phyloP scores from a whole-genome alignment of 1,284 basidiomycete genomes.

The Flammula alnicola region DNA sequence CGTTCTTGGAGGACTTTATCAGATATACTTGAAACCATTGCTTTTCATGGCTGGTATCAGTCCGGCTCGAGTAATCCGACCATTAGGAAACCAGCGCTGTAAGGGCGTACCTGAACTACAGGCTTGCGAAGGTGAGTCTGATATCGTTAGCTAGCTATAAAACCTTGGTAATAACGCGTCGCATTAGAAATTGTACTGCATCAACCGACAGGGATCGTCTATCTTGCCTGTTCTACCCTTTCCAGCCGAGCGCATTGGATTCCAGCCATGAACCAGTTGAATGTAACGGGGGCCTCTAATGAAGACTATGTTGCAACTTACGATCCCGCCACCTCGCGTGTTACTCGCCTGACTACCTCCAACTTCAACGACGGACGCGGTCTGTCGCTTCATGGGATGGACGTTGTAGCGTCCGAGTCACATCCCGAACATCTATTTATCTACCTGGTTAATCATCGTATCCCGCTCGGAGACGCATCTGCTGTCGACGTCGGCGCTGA shows the following conservation, averaged over 20 bases:
- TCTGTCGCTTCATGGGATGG: constrained; percentile 72
- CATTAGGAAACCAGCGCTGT: constrained; percentile 53
- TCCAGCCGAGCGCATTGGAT: constrained; percentile 56
- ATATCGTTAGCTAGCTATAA: neutral
- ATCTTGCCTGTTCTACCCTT: constrained; percentile 69
- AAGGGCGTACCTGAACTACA: constrained; percentile 50
- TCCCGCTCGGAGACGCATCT: constrained; percentile 40
- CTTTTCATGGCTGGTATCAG: constrained; percentile 45
- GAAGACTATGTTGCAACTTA: constrained; percentile 68
- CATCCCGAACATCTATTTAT: constrained; percentile 58
- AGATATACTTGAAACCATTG: constrained; percentile 47
- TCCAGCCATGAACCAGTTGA: constrained; percentile 49
- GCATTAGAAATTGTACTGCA: constrained; percentile 60
- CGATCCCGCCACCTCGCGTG: constrained; percentile 48
- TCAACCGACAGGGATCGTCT: constrained; percentile 59
- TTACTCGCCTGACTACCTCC: constrained; percentile 50
- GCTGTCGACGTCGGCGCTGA: constrained; percentile 62
- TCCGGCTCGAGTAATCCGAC: constrained; percentile 43
- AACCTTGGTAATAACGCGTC: neutral
- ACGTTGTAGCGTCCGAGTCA: constrained; percentile 58
- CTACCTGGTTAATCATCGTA: constrained; percentile 71
- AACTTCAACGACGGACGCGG: constrained; percentile 47
- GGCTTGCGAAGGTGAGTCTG: constrained; percentile 64
- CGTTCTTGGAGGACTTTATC: constrained; percentile 41
- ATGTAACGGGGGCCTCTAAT: constrained; percentile 45